These are phyloP conservation scores for Kazachstania martiniae DNA, from an alignment of 805 yeast genomes.

Conservation along the genomic window DNA sequence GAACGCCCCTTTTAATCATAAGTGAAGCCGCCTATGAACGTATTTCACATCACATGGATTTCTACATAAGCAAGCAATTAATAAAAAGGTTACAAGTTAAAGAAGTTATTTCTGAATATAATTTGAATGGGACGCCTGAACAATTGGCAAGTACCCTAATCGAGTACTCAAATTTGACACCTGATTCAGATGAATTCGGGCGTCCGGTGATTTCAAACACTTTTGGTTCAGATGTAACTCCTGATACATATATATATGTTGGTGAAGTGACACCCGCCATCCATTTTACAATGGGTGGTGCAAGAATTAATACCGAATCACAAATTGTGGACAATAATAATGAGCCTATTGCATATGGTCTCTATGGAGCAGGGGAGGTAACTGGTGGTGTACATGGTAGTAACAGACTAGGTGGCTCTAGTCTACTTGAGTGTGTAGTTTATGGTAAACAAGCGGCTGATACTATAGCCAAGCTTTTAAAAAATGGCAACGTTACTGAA, in stretches of 20 bases:
- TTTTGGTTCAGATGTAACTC: slow-evolving; percentile 17
- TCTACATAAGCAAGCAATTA: slow-evolving; percentile 34
- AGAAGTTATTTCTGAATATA: slow-evolving; percentile 21
- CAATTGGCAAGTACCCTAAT: slow-evolving; percentile 17
- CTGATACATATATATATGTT: slow-evolving; percentile 28
- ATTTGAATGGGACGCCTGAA: slow-evolving; percentile 11
- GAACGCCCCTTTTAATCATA: slow-evolving; percentile 30
- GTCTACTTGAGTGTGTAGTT: slow-evolving; percentile 49
- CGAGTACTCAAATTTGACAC: slow-evolving; percentile 13
- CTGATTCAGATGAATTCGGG: slow-evolving; percentile 26
- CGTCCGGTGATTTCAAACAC: slow-evolving; percentile 28
- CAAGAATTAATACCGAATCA: slow-evolving; percentile 39
- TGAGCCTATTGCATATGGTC: slow-evolving; percentile 30
- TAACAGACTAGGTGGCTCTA: slow-evolving; percentile 50
- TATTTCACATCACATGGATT: slow-evolving; percentile 41
- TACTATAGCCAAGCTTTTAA: slow-evolving; percentile 20
- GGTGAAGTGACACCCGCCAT: slow-evolving; percentile 52
- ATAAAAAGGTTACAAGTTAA: slow-evolving; percentile 23
- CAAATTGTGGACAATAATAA: slow-evolving; percentile 30
- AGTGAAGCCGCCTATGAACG: slow-evolving; percentile 35
- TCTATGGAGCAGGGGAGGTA: slow-evolving; percentile 57
- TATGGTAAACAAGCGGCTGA: slow-evolving; percentile 45
- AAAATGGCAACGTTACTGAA: too few relatives aligned
- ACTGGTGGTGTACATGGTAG: slow-evolving; percentile 63
- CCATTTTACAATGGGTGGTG: slow-evolving; percentile 63